A percentile compares a stretch with the other conserved stretches of the same genome.
These are phyloP conservation scores for Taxawa tesnikishii DNA, from an alignment of 2,329 filamentous ascomycete genomes.

Conservation along the genomic window DNA sequence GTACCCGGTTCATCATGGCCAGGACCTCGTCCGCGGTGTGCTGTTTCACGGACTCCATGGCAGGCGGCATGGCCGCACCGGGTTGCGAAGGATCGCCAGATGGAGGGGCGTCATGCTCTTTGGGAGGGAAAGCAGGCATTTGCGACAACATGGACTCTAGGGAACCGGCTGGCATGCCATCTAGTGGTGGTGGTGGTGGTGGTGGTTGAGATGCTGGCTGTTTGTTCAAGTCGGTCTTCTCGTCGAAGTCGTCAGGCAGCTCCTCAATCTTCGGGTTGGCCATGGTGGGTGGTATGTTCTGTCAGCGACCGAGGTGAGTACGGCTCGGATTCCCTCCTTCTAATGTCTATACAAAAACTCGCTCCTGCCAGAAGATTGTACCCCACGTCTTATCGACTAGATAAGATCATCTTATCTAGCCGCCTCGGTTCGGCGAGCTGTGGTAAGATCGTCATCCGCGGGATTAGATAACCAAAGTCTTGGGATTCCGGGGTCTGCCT, in stretches of 20 bases:
- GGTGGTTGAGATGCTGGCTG: constrained; percentile 12
- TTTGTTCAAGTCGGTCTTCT: constrained; percentile 27
- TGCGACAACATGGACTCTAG: constrained; percentile 17
- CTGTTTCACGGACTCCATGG: constrained; percentile 43
- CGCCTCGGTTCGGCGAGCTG: no score
- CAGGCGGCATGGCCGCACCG: constrained; percentile 41
- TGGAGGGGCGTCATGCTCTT: constrained; percentile 4
- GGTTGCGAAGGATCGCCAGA: constrained; percentile 11
- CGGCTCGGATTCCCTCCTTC: no score
- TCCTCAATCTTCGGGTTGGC: constrained; percentile 27
- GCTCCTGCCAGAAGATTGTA: no score
- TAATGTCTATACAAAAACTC: no score
- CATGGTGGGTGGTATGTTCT: constrained; percentile 1
- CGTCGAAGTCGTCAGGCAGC: constrained; percentile 38
- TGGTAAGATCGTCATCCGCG: no score
- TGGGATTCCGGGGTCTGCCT: no score
- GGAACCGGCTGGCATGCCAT: constrained; percentile 20
- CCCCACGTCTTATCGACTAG: no score
- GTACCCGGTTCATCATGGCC: constrained; percentile 55
- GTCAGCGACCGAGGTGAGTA: no score
- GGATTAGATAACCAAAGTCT: no score
- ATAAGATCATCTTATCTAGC: no score
- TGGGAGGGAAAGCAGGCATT: constrained; percentile 6
- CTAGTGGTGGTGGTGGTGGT: constrained; percentile 6
- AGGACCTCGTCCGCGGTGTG: constrained; percentile 49